phyloP scores from a whole-genome alignment of 1,284 basidiomycete genomes.

The Chalciporus sp. region DNA sequence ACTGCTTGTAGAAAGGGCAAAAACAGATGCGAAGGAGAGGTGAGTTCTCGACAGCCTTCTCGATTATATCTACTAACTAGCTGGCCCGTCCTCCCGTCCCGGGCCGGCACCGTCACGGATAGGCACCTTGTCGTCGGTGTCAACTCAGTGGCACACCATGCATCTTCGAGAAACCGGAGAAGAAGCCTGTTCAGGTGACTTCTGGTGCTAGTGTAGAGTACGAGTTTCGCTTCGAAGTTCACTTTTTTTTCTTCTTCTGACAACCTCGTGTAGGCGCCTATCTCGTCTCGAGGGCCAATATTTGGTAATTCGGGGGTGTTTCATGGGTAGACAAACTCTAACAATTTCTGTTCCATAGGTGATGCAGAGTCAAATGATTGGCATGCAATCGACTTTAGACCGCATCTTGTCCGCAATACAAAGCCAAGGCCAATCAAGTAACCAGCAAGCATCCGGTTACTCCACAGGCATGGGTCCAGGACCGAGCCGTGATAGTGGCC shows the following conservation, averaged over 20 bases:
- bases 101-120: constrained; percentile 52
- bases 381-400: constrained; percentile 84
- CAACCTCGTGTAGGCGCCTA: constrained; percentile 56
- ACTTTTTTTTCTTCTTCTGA: constrained; percentile 13
- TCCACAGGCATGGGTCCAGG: constrained; percentile 18
- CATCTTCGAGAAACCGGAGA: constrained; percentile 92
- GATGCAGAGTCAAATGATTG: constrained; percentile 90
- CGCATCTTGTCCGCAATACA: constrained; percentile 74
- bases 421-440: constrained; percentile 44
- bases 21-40: constrained; percentile 91
- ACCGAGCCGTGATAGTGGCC: constrained; percentile 24
- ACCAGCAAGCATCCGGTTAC: constrained; percentile 37
- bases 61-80: constrained; percentile 38
- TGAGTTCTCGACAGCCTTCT: constrained; percentile 36
- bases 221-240: constrained; percentile 33
- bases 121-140: constrained; percentile 90
- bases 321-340: constrained; percentile 49
- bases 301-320: constrained; percentile 47
- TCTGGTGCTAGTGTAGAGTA: constrained; percentile 74
- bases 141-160: constrained; percentile 81
- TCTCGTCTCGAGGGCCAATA: constrained; percentile 84
- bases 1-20: constrained; percentile 87
- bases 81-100: constrained; percentile 63
- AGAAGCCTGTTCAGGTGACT: constrained; percentile 65
- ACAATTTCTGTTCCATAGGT: constrained; percentile 49